phyloP scores from a whole-genome alignment of 371 early-diverging fungal species.

The Funneliformis caledonium region DNA sequence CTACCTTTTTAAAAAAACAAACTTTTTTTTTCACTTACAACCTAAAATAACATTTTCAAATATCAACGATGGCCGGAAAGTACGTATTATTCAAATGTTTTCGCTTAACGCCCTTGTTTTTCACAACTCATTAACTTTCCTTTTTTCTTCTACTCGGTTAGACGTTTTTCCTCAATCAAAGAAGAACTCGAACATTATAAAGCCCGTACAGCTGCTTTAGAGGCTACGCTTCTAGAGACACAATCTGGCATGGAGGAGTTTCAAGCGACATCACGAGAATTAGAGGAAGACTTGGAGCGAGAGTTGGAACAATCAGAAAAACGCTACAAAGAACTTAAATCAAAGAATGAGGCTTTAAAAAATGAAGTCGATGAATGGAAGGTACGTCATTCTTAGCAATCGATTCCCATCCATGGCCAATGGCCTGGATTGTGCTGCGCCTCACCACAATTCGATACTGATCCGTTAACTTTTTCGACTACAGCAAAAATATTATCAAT shows the following conservation, averaged over 20 bases:
- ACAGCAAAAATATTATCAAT: conserved; percentile 56
- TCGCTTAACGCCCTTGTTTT: too few relatives aligned
- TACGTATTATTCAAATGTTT: too few relatives aligned
- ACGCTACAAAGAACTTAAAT: conserved; percentile 63
- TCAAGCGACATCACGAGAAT: conserved; percentile 63
- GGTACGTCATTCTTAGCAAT: conserved; percentile 46
- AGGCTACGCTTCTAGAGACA: conserved; percentile 61
- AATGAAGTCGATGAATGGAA: conserved; percentile 77
- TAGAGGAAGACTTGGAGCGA: conserved; percentile 68
- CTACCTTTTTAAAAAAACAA: too few relatives aligned
- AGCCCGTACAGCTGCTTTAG: conserved; percentile 54
- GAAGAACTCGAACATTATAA: conserved; percentile 67
- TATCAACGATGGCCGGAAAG: too few relatives aligned
- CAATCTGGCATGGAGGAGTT: conserved; percentile 64
- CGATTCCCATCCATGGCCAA: too few relatives aligned
- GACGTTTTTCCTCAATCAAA: conserved; percentile 46
- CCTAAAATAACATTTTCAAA: too few relatives aligned
- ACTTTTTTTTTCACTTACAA: too few relatives aligned
- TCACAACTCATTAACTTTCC: not conserved
- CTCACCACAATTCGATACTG: not conserved
- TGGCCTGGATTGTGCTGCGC: not conserved
- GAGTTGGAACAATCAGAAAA: conserved; percentile 67
- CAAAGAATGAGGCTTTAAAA: conserved; percentile 58
- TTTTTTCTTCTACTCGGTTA: not conserved
- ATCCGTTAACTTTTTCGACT: not conserved